Evolutionary conservation across 805 yeast species (phyloP).

Genomic region (Zygotorulaspora florentina): DNA sequence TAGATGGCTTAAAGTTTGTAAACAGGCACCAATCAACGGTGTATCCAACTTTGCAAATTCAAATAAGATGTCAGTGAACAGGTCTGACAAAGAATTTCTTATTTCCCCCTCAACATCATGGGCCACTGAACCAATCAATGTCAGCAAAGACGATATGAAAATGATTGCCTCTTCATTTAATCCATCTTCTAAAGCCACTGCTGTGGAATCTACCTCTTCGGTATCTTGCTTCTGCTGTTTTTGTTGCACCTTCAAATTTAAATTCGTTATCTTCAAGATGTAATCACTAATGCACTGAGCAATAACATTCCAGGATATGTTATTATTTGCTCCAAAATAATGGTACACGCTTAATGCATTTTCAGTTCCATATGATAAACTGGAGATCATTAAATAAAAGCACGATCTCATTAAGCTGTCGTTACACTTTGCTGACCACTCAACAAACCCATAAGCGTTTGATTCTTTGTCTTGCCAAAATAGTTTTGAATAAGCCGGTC

Average conservation of each 20-base stretch:
- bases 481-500: conserved; percentile 52
- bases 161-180: conserved; percentile 77
- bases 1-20: conserved; percentile 55
- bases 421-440: conserved; percentile 82
- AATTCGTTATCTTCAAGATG: conserved; percentile 39
- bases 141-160: conserved; percentile 67
- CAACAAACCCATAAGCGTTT: conserved; percentile 71
- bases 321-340: conserved; percentile 40
- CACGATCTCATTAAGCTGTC: conserved; percentile 80
- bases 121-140: conserved; percentile 55
- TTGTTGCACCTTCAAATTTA: conserved; percentile 29
- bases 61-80: conserved; percentile 39
- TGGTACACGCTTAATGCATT: conserved; percentile 50
- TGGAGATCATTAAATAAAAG: conserved; percentile 72
- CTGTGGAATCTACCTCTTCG: conserved; percentile 26
- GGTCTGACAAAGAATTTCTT: conserved; percentile 20
- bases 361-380: conserved; percentile 59
- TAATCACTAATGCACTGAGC: conserved; percentile 52
- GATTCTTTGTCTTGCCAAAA: conserved; percentile 71
- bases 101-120: conserved; percentile 28
- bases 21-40: conserved; percentile 49
- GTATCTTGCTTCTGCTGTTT: conserved; percentile 27
- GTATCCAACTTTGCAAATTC: conserved; percentile 44
- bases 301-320: conserved; percentile 53
- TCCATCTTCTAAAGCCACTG: conserved; percentile 45